phyloP scores from a whole-genome alignment of 2,329 filamentous ascomycete species.

The Fusarium sp. region DNA sequence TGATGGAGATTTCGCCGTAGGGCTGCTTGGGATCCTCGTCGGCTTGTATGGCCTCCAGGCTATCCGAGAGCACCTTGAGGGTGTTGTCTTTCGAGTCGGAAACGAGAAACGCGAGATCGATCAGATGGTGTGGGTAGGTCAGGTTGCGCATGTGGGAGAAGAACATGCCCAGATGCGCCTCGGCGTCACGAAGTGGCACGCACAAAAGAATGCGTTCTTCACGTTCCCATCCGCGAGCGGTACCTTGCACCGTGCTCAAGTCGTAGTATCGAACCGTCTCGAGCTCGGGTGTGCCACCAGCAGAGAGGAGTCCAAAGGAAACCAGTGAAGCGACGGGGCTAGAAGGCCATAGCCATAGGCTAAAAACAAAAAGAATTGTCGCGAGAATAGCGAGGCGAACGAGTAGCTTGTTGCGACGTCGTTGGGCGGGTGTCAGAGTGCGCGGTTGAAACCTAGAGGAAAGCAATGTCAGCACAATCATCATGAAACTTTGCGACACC shows the following conservation, averaged over 20 bases:
- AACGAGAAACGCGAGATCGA: conserved; percentile 96
- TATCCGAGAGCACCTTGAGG: conserved; percentile 79
- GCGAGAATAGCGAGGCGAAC: conserved; percentile 74
- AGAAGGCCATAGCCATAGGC: conserved; percentile 82
- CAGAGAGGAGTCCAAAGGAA: conserved; percentile 79
- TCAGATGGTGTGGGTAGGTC: conserved; percentile 96
- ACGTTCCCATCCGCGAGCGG: conserved; percentile 93
- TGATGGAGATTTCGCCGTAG: conserved; percentile 96
- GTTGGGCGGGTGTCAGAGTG: conserved; percentile 77
- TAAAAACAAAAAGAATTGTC: conserved; percentile 74
- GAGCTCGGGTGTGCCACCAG: conserved; percentile 80
- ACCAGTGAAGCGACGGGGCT: conserved; percentile 72
- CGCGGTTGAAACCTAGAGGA: conserved; percentile 80
- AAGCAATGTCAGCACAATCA: conserved; percentile 30
- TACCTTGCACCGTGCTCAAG: conserved; percentile 90
- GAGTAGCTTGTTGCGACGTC: conserved; percentile 81
- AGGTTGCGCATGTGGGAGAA: conserved; percentile 97
- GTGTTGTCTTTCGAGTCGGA: conserved; percentile 98
- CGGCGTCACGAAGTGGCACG: conserved; percentile 92
- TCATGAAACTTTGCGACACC: conserved; percentile 3
- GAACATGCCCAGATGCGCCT: conserved; percentile 95
- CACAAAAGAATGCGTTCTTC: conserved; percentile 96
- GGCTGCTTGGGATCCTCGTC: conserved; percentile 84
- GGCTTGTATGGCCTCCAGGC: conserved; percentile 84
- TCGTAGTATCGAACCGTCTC: conserved; percentile 99